Evolutionary conservation across 768 basidiomycete genomes (phyloP).

Genomic region (Mrakia gelida): DNA sequence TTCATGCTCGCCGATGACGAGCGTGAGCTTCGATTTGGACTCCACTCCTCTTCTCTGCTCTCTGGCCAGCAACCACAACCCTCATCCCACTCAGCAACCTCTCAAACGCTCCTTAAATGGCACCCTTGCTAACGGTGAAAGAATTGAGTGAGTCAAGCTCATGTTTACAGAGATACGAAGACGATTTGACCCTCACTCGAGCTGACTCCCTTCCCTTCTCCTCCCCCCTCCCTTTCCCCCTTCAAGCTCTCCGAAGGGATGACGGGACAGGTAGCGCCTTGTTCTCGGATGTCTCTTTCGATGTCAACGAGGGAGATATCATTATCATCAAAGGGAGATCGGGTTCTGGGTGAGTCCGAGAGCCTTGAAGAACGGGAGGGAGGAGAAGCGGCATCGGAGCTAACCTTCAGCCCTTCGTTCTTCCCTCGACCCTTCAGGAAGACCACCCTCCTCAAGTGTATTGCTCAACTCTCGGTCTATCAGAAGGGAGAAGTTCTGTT

Average conservation of each 20-base stretch:
- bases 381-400: neutral
- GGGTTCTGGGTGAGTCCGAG: constrained; percentile 61
- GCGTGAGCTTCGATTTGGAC: too few species aligned
- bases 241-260: constrained; percentile 22
- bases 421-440: constrained; percentile 39
- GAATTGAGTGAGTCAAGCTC: constrained; percentile 19
- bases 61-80: too few species aligned
- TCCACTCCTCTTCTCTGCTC: too few species aligned
- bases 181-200: neutral
- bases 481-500: constrained; percentile 58
- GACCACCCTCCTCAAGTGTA: constrained; percentile 71
- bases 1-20: too few species aligned
- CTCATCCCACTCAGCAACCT: too few species aligned
- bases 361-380: neutral
- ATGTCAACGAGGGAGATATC: constrained; percentile 67
- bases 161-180: neutral
- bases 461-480: constrained; percentile 72
- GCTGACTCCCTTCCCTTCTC: neutral
- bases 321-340: constrained; percentile 72
- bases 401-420: constrained; percentile 5
- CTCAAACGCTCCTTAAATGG: neutral
- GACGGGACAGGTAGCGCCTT: constrained; percentile 44
- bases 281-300: constrained; percentile 60
- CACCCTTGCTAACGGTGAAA: constrained; percentile 26
- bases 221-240: neutral